These are phyloP conservation scores for Colletotrichum sp. DNA, from an alignment of 2,329 filamentous ascomycete genomes.

Conservation along the genomic window DNA sequence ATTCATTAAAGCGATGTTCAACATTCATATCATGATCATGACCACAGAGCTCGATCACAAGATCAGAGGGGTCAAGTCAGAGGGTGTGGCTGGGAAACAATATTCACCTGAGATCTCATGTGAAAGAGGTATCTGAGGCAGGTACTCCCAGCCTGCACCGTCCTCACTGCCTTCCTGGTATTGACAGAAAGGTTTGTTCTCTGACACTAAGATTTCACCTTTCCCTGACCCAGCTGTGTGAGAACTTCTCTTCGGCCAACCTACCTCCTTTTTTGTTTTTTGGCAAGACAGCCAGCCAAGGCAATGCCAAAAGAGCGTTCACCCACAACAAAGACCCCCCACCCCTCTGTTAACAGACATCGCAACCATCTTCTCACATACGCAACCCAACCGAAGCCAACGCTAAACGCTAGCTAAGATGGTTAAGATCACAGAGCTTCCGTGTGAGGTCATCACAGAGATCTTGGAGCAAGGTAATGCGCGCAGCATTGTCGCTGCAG, in stretches of 20 bases:
- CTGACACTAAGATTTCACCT: neutral
- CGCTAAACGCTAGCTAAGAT: neutral
- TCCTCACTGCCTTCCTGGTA: neutral
- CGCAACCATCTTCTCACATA: neutral
- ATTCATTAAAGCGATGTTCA: neutral
- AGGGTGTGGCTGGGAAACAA: neutral
- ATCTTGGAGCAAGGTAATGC: neutral
- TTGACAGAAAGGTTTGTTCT: neutral
- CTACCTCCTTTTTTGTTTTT: neutral
- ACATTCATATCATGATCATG: neutral
- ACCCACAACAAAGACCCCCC: neutral
- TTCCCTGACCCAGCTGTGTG: neutral
- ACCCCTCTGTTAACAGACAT: neutral
- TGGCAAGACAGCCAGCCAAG: rapidly evolving
- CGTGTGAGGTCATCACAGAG: neutral
- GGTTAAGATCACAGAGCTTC: neutral
- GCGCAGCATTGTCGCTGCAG: rapidly evolving
- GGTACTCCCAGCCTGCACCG: neutral
- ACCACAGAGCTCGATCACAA: too few species aligned
- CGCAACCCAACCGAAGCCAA: too few species aligned
- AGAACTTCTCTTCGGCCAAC: rapidly evolving
- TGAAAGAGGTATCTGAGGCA: neutral
- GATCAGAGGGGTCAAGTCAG: neutral
- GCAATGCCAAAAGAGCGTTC: neutral
- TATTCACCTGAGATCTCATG: neutral